Evolutionary conservation across 2,329 filamentous ascomycete genomes (phyloP).

Genomic region (Epichloe brachyelytri): DNA sequence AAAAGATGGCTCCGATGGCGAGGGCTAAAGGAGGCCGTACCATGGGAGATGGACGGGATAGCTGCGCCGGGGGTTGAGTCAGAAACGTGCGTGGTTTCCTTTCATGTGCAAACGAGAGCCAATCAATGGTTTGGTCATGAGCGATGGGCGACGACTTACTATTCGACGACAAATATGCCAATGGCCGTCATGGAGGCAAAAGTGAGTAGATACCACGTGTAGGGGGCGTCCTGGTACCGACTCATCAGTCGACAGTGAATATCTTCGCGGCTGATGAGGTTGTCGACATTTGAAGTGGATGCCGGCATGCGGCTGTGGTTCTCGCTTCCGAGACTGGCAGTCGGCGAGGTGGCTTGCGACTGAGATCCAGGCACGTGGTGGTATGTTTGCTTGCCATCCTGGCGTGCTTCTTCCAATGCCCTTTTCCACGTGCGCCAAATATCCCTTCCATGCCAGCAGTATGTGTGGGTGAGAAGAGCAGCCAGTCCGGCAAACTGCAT

Average conservation of each 20-base stretch:
- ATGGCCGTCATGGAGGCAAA: constrained; percentile 65
- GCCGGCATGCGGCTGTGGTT: constrained; percentile 15
- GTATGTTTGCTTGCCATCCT: constrained; percentile 37
- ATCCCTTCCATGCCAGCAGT: constrained; percentile 74
- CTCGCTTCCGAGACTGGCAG: constrained; percentile 10
- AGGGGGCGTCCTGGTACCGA: constrained; percentile 68
- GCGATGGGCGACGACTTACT: constrained; percentile 36
- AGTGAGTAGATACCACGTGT: constrained; percentile 68
- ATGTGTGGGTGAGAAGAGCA: constrained; percentile 66
- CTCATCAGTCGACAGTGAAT: constrained; percentile 77
- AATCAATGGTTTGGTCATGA: constrained; percentile 2
- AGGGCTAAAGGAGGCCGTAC: constrained; percentile 76
- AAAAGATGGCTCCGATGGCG: constrained; percentile 64
- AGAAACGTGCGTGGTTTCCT: not conserved
- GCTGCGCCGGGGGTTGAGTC: constrained; percentile 22
- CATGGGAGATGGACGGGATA: constrained; percentile 75
- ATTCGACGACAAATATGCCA: constrained; percentile 75
- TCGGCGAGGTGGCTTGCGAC: constrained; percentile 10
- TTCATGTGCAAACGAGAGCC: too few relatives aligned
- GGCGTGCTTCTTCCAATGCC: constrained; percentile 51
- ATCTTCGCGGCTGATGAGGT: constrained; percentile 59
- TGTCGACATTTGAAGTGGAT: constrained; percentile 32
- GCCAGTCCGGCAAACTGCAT: constrained; percentile 76
- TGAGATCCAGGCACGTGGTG: constrained; percentile 29
- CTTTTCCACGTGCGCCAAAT: constrained; percentile 66